These are phyloP conservation scores for Cladosporium sp. DNA, from an alignment of 2,329 filamentous ascomycete species.

Conservation along the genomic window DNA sequence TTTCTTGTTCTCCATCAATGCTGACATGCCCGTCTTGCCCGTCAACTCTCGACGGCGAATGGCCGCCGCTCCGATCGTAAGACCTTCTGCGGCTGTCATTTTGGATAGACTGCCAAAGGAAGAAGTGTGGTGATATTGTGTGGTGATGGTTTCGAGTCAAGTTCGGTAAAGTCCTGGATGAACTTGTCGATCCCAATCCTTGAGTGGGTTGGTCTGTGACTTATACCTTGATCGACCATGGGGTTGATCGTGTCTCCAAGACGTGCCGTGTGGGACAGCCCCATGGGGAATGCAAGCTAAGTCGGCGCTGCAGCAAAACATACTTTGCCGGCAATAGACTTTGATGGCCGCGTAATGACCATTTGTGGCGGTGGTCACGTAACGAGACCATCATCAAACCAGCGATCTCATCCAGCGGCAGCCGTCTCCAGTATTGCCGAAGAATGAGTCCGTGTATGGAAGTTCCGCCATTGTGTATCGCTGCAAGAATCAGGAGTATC, in stretches of 20 bases:
- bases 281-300: neutral
- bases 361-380: neutral
- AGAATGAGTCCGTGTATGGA: neutral
- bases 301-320: neutral
- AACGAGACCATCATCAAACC: neutral
- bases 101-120: neutral
- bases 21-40: constrained; percentile 14
- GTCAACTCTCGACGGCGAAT: constrained; percentile 17
- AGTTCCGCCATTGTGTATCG: neutral
- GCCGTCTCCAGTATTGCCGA: neutral
- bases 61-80: constrained; percentile 14
- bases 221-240: neutral
- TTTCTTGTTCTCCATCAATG: constrained; percentile 17
- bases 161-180: neutral
- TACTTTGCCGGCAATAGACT: neutral
- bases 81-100: constrained; percentile 11
- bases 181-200: neutral
- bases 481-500: neutral
- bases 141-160: neutral
- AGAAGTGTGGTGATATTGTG: neutral
- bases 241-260: neutral
- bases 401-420: neutral
- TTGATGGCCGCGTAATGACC: neutral
- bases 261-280: neutral
- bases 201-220: neutral